These are phyloP conservation scores for bread wheat (Triticum aestivum) DNA, from an alignment of 176 grass and related monocot species.

Conservation along the genomic window DNA sequence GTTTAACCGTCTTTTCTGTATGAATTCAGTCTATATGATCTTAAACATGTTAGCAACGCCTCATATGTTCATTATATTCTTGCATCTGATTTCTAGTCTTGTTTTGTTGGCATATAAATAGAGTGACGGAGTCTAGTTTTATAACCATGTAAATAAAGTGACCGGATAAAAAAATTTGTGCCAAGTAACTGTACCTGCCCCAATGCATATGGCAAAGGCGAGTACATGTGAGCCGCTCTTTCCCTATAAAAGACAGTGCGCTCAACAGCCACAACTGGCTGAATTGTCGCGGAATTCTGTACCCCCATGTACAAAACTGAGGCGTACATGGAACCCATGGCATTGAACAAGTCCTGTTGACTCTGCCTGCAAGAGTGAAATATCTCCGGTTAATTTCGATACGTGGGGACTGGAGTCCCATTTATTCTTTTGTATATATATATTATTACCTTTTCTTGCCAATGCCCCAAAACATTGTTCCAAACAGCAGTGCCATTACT, in stretches of 20 bases:
- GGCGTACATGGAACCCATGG: slow-evolving; percentile 84
- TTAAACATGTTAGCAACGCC: too few relatives aligned
- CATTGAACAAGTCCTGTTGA: slow-evolving; percentile 68
- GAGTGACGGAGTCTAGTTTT: too few relatives aligned
- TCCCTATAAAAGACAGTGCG: slow-evolving; percentile 83
- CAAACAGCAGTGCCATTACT: slow-evolving; percentile 57
- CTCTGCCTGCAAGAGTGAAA: slow-evolving; percentile 43
- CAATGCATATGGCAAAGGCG: slow-evolving; percentile 89
- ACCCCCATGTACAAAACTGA: slow-evolving; percentile 73
- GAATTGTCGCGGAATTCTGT: slow-evolving; percentile 64
- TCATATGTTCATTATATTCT: too few relatives aligned
- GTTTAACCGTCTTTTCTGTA: too few relatives aligned
- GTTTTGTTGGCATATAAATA: too few relatives aligned
- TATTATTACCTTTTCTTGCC: slow-evolving; percentile 52
- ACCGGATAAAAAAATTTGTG: neutral
- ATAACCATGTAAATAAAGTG: neutral
- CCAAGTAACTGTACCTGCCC: slow-evolving; percentile 45
- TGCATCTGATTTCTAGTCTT: too few relatives aligned
- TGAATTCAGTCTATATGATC: too few relatives aligned
- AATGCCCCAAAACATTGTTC: slow-evolving; percentile 74
- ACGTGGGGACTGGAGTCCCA: neutral
- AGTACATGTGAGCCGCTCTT: slow-evolving; percentile 85
- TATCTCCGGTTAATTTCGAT: neutral
- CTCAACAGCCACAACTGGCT: slow-evolving; percentile 77
- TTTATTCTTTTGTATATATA: neutral